Evolutionary conservation across 1,139 yeast species (phyloP), one percentile per base, ranked within the genome.

Genomic region (Saccharomyces hybrid): DNA sequence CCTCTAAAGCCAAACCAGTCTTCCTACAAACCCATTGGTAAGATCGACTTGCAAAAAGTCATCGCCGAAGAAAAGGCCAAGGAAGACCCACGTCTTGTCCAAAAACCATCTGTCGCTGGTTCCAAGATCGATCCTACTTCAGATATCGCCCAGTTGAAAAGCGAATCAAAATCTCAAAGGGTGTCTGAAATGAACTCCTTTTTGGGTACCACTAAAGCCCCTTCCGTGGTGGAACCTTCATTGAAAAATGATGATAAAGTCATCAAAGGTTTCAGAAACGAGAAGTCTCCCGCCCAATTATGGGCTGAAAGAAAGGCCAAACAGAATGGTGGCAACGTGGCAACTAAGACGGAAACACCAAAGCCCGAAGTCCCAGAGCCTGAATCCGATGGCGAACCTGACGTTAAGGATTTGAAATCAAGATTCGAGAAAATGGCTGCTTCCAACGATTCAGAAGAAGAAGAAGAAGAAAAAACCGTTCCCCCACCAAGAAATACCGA

Each of bases 271-370:
- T 72, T 80, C 47, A 80, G 80, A 60, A 81, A 79, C 56, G 96
- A 96, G 58, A 88, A 88, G 73, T 87, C 96, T 3, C 97, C 98
- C 31, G 96, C 96, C 42, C 97, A 90, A 72, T 68, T 88, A 42
- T 90, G 97, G 97, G 97, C 97, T 21, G 96, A 88, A 70, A 88
- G 84, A 76, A 84, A 85, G 69, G 93, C 76, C 63, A 75, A 76
- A 16, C 59, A 48, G 19, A 60, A 56, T 54, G 55, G 55, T 4
- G 62, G 62, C 7, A 64, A 60, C 34, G 55, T 61, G 11, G 47
- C 51, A 14, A 11, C 51, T 2, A 52, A 47, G 14, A 16, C 50
- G 4, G 51, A 51, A n/a, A 58, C 50, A 12, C 54, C 52, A 24
- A 57, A 31, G 9, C 52, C 47, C 27, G 57, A 60, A 47, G 66